Percentiles rank a stretch among this genome's conserved stretches.
Conservation (phyloP, 2,329 filamentous ascomycete species). For the Cytospora piceae region DNA sequence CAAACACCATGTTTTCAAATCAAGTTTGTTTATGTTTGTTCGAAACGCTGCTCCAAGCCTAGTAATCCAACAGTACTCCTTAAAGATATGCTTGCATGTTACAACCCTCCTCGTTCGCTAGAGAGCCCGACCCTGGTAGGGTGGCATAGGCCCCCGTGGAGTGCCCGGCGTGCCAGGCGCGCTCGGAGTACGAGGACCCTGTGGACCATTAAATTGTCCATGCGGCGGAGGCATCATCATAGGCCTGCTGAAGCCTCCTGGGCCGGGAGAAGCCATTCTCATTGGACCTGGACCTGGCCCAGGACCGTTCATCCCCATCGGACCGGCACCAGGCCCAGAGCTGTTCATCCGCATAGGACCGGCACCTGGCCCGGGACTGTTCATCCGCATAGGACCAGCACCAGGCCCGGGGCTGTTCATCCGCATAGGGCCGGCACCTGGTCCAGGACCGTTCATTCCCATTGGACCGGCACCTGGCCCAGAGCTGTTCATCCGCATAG, state of each 20-base stretch:
- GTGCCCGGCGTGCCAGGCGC: constrained; percentile 24
- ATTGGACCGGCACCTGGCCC: constrained; percentile 23
- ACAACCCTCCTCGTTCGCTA: constrained; percentile 29
- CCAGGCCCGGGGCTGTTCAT: constrained; percentile 23
- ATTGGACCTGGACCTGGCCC: constrained; percentile 21
- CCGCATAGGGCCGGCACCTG: constrained; percentile 14
- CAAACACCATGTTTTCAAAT: constrained; percentile 1
- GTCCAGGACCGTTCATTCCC: constrained; percentile 19
- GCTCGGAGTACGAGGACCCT: constrained; percentile 37
- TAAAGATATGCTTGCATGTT: neutral
- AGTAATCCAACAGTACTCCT: neutral
- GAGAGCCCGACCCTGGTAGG: constrained; percentile 40
- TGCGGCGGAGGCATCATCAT: constrained; percentile 26
- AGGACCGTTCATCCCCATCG: constrained; percentile 25
- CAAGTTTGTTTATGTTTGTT: neutral
- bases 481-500: constrained; percentile 24
- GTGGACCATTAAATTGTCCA: constrained; percentile 33
- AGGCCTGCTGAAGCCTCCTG: constrained; percentile 29
- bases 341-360: constrained; percentile 22
- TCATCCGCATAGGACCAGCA: constrained; percentile 24
- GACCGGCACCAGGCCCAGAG: constrained; percentile 15
- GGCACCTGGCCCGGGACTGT: constrained; percentile 18
- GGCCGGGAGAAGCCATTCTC: constrained; percentile 26
- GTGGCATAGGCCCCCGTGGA: constrained; percentile 31
- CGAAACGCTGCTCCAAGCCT: neutral